A percentile compares a stretch with the other conserved stretches of the same genome.
These are phyloP conservation scores for Diplodia sapinea DNA, from an alignment of 2,329 filamentous ascomycete genomes.

Conservation along the genomic window DNA sequence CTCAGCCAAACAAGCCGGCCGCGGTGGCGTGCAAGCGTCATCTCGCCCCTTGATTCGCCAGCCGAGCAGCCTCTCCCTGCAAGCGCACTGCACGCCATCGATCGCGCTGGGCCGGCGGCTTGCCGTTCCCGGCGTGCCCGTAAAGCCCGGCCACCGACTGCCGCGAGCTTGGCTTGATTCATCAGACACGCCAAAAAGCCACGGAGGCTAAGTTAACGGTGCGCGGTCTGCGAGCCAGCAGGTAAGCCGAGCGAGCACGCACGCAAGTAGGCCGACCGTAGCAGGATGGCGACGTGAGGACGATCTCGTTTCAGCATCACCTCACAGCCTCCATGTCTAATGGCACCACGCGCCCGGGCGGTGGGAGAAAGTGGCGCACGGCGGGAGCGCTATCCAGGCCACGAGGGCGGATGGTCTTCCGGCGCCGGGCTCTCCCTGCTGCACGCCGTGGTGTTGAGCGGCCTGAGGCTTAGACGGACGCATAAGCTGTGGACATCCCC, in stretches of 20 bases:
- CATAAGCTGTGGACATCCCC: not conserved
- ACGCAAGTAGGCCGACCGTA: not conserved
- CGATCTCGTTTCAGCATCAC: conserved; percentile 9
- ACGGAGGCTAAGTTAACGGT: conserved; percentile 10
- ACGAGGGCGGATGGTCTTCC: conserved; percentile 7
- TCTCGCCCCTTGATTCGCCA: conserved; percentile 21
- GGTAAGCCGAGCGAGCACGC: conserved; percentile 22
- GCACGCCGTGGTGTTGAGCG: not conserved
- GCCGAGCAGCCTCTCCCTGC: not conserved
- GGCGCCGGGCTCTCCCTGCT: conserved; percentile 15
- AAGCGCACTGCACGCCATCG: conserved; percentile 18
- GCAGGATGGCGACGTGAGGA: not conserved
- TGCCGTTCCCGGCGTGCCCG: conserved; percentile 11
- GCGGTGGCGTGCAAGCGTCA: not conserved
- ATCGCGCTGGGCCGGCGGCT: conserved; percentile 9
- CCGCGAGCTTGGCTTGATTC: not conserved
- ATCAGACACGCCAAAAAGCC: not conserved
- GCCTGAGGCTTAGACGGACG: conserved; percentile 12
- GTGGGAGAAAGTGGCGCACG: conserved; percentile 10
- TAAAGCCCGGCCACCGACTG: not conserved
- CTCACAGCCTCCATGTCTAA: not conserved
- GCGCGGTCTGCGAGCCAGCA: conserved; percentile 6
- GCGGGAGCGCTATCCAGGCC: conserved; percentile 22
- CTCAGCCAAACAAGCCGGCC: not conserved
- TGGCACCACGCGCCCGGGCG: not conserved